phyloP scores from a whole-genome alignment of 495 filamentous ascomycete genomes.

The Penicillium lividum region DNA sequence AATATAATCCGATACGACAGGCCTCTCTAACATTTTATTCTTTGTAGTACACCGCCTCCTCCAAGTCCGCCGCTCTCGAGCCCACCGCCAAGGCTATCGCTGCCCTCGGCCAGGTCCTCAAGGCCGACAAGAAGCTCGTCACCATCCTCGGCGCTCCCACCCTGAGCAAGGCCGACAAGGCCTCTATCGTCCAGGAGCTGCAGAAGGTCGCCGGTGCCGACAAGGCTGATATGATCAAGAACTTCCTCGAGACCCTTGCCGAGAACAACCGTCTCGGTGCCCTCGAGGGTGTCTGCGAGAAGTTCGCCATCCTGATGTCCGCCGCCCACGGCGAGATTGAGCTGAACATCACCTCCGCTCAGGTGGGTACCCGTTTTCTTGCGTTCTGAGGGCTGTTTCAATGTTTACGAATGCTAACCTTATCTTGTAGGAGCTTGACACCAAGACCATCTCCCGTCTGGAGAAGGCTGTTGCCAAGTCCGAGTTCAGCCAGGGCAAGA shows the following conservation, averaged over 20 bases:
- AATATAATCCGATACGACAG: neutral
- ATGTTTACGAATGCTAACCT: neutral
- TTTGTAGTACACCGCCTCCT: constrained; percentile 86
- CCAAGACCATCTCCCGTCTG: constrained; percentile 78
- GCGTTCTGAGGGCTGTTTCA: neutral
- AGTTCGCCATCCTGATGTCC: constrained; percentile 85
- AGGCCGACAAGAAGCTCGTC: constrained; percentile 77
- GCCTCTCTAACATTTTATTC: neutral
- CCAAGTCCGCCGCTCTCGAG: constrained; percentile 83
- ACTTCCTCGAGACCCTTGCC: constrained; percentile 84
- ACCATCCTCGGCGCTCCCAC: constrained; percentile 78
- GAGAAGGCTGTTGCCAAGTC: constrained; percentile 90
- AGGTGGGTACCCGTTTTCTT: constrained; percentile 54
- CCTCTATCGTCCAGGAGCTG: constrained; percentile 78
- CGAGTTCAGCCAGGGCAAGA: constrained; percentile 87
- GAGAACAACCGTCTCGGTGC: constrained; percentile 93
- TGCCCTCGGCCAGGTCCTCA: constrained; percentile 67
- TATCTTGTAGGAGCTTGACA: constrained; percentile 71
- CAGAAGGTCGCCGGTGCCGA: constrained; percentile 71
- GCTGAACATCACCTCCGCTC: constrained; percentile 82
- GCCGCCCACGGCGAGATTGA: constrained; percentile 91
- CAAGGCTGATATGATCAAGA: constrained; percentile 83
- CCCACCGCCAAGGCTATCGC: constrained; percentile 72
- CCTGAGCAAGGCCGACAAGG: constrained; percentile 74
- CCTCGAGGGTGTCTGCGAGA: constrained; percentile 77